A percentile compares a stretch with the other conserved stretches of the same genome.
These are phyloP conservation scores for Erodium maritimum DNA, from an alignment of 345 rosid species.

Conservation along the genomic window DNA sequence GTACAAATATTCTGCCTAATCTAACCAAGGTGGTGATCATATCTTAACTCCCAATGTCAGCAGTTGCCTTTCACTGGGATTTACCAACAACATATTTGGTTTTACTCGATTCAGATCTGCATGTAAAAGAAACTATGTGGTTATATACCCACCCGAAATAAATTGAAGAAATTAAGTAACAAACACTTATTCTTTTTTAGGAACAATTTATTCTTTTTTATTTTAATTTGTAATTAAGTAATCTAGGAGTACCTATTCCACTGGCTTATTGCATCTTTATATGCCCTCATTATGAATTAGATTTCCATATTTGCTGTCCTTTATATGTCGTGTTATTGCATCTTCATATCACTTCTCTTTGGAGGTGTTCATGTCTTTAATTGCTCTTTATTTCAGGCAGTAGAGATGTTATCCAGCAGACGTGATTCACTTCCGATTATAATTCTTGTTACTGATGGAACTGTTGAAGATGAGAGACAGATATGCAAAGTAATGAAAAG, in stretches of 20 bases:
- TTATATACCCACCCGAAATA: no score
- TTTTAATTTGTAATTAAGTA: no score
- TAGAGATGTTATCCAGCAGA: conserved; percentile 58
- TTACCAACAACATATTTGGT: no score
- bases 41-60: background rate
- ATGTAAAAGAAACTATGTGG: no score
- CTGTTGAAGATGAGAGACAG: conserved; percentile 82
- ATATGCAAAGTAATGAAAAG: conserved; percentile 66
- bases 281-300: background rate
- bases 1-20: conserved; percentile 63
- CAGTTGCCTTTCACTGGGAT: background rate
- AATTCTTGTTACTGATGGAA: conserved; percentile 84
- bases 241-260: background rate
- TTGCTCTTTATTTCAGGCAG: conserved; percentile 49
- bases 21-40: conserved; percentile 48
- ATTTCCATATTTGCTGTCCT: background rate
- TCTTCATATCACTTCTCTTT: background rate
- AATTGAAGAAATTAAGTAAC: no score
- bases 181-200: no score
- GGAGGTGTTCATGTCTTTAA: background rate
- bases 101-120: no score
- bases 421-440: conserved; percentile 57
- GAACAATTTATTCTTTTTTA: no score
- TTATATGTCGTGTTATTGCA: background rate
- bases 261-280: background rate